Percentiles rank a stretch among this genome's conserved stretches.
These are phyloP conservation scores for Rhododendron ferrugineum DNA, from an alignment of 148 eudicot genomes.

Conservation along the genomic window DNA sequence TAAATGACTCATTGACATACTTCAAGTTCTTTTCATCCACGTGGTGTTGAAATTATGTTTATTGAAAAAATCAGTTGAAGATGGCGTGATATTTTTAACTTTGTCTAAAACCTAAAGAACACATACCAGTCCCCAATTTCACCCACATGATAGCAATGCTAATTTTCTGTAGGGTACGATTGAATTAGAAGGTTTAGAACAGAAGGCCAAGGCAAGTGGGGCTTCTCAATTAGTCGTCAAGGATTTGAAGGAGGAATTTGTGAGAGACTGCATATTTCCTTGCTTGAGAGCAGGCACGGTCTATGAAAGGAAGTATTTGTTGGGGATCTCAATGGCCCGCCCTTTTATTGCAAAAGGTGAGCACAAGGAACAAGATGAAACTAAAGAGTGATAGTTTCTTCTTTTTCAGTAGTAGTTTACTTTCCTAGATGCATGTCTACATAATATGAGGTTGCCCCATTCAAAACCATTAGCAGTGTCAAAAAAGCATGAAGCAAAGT, in stretches of 20 bases:
- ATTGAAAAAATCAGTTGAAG: background rate
- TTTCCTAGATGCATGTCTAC: background rate
- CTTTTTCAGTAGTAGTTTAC: background rate
- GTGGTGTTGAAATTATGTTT: background rate
- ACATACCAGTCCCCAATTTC: no score
- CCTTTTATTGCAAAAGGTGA: constrained; percentile 94
- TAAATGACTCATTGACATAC: background rate
- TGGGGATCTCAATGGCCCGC: constrained; percentile 98
- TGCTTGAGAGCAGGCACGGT: constrained; percentile 94
- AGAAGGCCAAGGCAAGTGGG: constrained; percentile 96
- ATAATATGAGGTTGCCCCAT: background rate
- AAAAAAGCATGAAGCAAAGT: background rate
- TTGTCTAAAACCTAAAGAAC: no score
- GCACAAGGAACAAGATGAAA: background rate
- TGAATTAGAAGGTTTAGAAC: constrained; percentile 89
- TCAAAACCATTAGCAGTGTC: background rate
- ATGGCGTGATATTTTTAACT: no score
- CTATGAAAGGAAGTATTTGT: constrained; percentile 90
- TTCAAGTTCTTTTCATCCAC: background rate
- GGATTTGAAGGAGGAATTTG: constrained; percentile 96
- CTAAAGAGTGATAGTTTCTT: background rate
- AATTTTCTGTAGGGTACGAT: constrained; percentile 43
- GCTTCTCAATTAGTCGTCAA: constrained; percentile 93
- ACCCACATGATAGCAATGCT: background rate
- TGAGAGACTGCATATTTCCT: constrained; percentile 78